phyloP scores from a whole-genome alignment of 805 yeast species.

The Barnettozyma sp. region DNA sequence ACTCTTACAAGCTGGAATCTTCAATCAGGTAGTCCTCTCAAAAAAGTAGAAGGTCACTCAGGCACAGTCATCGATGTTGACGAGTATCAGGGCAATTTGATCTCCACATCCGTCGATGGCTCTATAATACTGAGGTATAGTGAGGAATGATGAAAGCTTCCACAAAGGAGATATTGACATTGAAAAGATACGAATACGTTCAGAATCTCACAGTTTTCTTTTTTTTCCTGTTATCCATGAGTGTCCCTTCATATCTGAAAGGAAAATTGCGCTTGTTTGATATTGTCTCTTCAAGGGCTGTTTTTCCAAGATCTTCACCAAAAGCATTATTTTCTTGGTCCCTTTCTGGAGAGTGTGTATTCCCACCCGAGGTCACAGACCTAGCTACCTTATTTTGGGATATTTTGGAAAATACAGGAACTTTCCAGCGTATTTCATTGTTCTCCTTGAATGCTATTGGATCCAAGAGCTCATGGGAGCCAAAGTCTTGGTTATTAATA shows the following conservation, averaged over 20 bases:
- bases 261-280: background rate
- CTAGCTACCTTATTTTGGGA: constrained; percentile 18
- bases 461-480: constrained; percentile 22
- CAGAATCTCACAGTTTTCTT: too few species aligned
- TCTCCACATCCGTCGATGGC: constrained; percentile 52
- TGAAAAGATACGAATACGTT: too few species aligned
- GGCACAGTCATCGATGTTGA: constrained; percentile 59
- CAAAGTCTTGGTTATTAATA: constrained; percentile 13
- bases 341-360: too few species aligned
- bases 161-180: too few species aligned
- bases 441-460: constrained; percentile 18
- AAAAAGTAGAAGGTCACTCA: constrained; percentile 51
- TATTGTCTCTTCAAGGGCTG: too few species aligned
- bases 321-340: constrained; percentile 4
- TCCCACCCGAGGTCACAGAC: too few species aligned
- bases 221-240: too few species aligned
- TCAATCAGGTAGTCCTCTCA: constrained; percentile 38
- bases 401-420: constrained; percentile 28
- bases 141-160: too few species aligned
- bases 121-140: constrained; percentile 40
- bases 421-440: constrained; percentile 25
- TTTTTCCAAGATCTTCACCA: background rate
- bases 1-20: constrained; percentile 57
- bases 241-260: background rate
- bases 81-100: constrained; percentile 36